phyloP scores from a whole-genome alignment of 1,139 yeast genomes.

The Yamadazyma aaseri region DNA sequence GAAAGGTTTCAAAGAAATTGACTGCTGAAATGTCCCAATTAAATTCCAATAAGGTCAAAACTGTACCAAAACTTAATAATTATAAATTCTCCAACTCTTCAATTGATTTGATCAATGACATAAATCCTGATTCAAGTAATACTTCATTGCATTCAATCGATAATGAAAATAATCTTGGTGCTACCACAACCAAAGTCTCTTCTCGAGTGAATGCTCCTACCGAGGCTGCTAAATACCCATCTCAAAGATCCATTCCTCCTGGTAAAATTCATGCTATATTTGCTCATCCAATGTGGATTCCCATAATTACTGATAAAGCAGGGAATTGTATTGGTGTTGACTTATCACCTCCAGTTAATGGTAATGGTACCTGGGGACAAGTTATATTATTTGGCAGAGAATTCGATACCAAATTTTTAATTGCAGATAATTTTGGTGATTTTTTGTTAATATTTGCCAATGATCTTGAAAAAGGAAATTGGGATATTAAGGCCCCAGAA shows the following conservation, averaged over 20 bases:
- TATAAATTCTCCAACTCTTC: constrained; percentile 13
- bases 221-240: constrained; percentile 33
- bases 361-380: constrained; percentile 71
- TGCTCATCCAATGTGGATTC: constrained; percentile 90
- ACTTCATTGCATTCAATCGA: constrained; percentile 6
- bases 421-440: constrained; percentile 85
- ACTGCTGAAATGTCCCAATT: constrained; percentile 28
- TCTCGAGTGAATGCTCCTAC: neutral
- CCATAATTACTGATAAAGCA: constrained; percentile 79
- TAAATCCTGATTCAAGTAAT: constrained; percentile 8
- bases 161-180: constrained; percentile 4
- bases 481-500: constrained; percentile 58
- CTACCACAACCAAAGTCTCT: constrained; percentile 4
- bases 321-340: constrained; percentile 92
- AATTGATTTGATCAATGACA: constrained; percentile 11
- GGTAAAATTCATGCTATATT: constrained; percentile 66
- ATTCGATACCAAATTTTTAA: constrained; percentile 74
- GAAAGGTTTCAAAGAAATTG: constrained; percentile 55
- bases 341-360: constrained; percentile 71
- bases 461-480: constrained; percentile 77
- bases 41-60: constrained; percentile 19
- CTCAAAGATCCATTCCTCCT: constrained; percentile 75
- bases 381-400: constrained; percentile 88
- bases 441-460: constrained; percentile 78
- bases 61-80: constrained; percentile 26